Conservation (phyloP, 768 basidiomycete species). For the Mycena maculata region DNA sequence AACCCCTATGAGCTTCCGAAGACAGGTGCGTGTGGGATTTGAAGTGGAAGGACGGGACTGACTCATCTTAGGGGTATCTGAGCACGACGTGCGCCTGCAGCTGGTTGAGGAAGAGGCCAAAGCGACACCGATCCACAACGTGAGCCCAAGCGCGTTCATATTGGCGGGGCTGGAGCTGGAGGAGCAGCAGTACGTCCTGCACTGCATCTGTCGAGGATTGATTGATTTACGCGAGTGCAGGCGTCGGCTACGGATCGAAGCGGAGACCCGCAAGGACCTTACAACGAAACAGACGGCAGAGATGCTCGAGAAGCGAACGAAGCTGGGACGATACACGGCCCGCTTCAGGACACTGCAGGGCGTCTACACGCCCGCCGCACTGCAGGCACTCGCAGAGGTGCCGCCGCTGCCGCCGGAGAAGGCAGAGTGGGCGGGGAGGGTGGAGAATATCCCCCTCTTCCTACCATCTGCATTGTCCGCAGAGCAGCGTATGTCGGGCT, state of each 20-base stretch:
- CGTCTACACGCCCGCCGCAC: background rate
- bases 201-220: too few relatives aligned
- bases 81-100: too few relatives aligned
- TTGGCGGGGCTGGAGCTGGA: slow-evolving; percentile 17
- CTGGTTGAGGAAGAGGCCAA: background rate
- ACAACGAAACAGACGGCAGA: background rate
- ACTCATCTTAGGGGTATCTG: too few relatives aligned
- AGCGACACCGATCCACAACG: background rate
- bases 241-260: background rate
- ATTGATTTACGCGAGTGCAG: background rate
- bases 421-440: too few relatives aligned
- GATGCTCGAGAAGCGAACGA: background rate
- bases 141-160: slow-evolving; percentile 12
- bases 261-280: background rate
- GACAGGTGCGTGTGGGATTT: background rate
- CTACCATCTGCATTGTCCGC: too few relatives aligned
- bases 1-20: slow-evolving; percentile 9
- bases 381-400: background rate
- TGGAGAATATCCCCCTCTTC: too few relatives aligned
- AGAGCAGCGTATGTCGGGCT: too few relatives aligned
- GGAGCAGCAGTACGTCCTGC: slow-evolving; percentile 16
- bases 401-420: too few relatives aligned
- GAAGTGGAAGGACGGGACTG: too few relatives aligned
- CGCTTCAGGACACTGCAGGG: background rate
- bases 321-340: background rate